phyloP scores from a whole-genome alignment of 2,329 filamentous ascomycete species.

The Tolypocladium inflatum region DNA sequence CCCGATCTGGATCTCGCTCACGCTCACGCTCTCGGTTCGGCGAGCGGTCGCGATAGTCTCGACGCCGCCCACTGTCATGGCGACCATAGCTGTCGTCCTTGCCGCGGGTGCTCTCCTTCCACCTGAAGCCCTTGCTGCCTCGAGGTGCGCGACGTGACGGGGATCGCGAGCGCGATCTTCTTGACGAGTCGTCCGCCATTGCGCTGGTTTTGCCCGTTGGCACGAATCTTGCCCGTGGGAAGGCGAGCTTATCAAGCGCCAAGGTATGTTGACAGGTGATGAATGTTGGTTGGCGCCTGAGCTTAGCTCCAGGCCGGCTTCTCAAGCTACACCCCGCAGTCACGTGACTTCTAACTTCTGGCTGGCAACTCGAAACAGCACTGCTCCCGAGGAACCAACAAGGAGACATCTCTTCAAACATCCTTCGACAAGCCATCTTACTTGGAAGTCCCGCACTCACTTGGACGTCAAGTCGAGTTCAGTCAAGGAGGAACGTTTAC shows the following conservation, averaged over 20 bases:
- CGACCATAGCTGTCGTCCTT: slow-evolving; percentile 33
- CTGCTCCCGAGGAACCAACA: not conserved
- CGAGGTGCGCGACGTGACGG: slow-evolving; percentile 13
- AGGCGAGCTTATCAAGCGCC: not conserved
- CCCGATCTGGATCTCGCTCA: slow-evolving; percentile 16
- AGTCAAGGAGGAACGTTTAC: too few relatives aligned
- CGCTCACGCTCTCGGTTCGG: slow-evolving; percentile 17
- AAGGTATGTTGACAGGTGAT: not conserved
- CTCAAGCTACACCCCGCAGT: not conserved
- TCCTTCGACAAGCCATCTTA: too few relatives aligned
- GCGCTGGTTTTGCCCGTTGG: not conserved
- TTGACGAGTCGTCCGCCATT: slow-evolving; percentile 15
- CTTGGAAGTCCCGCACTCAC: too few relatives aligned
- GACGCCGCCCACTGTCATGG: slow-evolving; percentile 21
- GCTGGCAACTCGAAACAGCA: too few relatives aligned
- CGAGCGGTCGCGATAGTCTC: slow-evolving; percentile 36
- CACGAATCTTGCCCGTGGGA: not conserved
- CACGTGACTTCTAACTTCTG: not conserved
- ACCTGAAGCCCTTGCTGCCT: slow-evolving; percentile 37
- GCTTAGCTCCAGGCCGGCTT: not conserved
- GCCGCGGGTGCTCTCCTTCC: slow-evolving; percentile 46
- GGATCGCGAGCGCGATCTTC: slow-evolving; percentile 15
- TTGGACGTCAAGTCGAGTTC: too few relatives aligned
- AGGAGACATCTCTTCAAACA: not conserved
- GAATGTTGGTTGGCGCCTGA: not conserved